Base-by-base conservation (phyloP, 2,329 filamentous ascomycete species). In the Penicillium sp. region DNA sequence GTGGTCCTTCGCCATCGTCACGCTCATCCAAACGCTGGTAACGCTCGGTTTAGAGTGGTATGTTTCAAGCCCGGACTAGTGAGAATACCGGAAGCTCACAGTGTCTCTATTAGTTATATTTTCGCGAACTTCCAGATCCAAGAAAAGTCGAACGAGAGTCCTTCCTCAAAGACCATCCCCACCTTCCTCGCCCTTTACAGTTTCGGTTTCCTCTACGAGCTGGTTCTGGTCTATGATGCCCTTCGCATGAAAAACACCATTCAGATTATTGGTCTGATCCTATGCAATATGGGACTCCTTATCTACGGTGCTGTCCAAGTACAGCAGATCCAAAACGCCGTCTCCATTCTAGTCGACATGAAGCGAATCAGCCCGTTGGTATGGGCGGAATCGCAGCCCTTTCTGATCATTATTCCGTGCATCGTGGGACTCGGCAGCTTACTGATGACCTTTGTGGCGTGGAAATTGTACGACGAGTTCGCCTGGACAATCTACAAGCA, bases 401-500 rank as follows among this genome's bases (percentile, higher is more conserved):
- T 87, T 60, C 78, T 98, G 29, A 80, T 96, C 55, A 87, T 92
- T 9, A 89, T 95, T 47, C 93, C 93, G 0, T 84, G 81, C 61
- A 81, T 98, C 50, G 87, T 97, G 57, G 89, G 82, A 1, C 72
- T 95, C 27, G 82, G 82, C 27, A 92, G 88, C 2, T 56, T 91
- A 5, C 65, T 83, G 46, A 84, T 97, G 78, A 78, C 78, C 12
- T 86, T 89, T 54, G 76, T 91, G 44, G 84, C 92, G 2, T 97
- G 90, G 88, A 96, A 95, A 75, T 80, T 98, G 28, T 97, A 98
- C 68, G 90, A 95, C 66, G 92, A 96, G 70, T 98, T 98, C 72
- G 92, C 93, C 9, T 98, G 93, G 93, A 93, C 93, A 50, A 98
- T 98, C 65, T 90, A 98, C 73, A 98, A 98, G 78, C 91, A 95